Evolutionary conservation across 352 stramenopile species (phyloP).

Genomic region (Pythium myriotylum): DNA sequence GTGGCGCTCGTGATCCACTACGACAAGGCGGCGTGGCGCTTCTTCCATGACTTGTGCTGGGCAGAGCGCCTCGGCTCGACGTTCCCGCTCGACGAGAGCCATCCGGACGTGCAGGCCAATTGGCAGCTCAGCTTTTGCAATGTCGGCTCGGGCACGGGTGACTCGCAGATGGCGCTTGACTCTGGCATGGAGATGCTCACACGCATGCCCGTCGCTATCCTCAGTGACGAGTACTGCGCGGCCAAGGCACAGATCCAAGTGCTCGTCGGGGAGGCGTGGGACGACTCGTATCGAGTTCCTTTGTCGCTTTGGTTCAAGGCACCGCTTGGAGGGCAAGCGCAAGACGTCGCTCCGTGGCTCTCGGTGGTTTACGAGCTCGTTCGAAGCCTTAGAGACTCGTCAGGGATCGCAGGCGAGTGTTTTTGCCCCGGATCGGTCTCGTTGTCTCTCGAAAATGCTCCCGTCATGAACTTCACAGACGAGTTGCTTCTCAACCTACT

Average conservation of each 20-base stretch:
- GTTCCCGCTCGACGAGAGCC: conserved; percentile 1
- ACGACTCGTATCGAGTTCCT: conserved; percentile 3
- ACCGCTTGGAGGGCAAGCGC: background rate
- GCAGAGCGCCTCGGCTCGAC: background rate
- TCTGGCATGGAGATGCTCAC: conserved; percentile 13
- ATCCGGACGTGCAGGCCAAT: background rate
- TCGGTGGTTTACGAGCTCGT: conserved; percentile 15
- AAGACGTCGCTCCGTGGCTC: conserved; percentile 4
- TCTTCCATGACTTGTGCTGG: conserved; percentile 4
- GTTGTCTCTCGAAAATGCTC: background rate
- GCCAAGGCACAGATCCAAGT: background rate
- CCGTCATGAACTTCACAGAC: conserved; percentile 7
- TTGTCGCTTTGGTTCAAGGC: conserved; percentile 7
- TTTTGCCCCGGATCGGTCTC: conserved; percentile 1
- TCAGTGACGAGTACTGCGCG: conserved; percentile 8
- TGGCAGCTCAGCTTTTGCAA: conserved; percentile 11
- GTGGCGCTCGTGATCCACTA: conserved; percentile 8
- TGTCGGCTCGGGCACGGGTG: background rate
- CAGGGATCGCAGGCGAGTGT: background rate
- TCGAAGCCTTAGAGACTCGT: background rate
- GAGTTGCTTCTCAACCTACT: conserved; percentile 5
- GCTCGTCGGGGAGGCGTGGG: conserved; percentile 5
- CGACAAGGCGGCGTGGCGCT: background rate
- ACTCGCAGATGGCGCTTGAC: conserved; percentile 6
- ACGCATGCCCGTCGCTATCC: background rate